Evolutionary conservation across 208 protist species (phyloP), one percentile per base, ranked within the genome.

Genomic region (Trypanosoma caninum): DNA sequence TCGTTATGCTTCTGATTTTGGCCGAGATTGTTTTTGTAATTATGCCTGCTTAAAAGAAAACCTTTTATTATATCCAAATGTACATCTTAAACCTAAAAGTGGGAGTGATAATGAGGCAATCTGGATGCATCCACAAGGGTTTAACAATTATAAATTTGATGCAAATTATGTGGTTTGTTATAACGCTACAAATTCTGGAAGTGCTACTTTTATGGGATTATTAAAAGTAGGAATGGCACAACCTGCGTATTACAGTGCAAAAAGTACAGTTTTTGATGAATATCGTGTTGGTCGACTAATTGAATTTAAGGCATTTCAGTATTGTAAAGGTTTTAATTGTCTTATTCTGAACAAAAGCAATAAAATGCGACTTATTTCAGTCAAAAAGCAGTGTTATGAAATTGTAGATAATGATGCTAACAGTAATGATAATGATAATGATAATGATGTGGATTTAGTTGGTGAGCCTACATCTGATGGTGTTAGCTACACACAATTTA

Each of bases 101-200:
- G 34, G 34, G 34, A 38, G 34, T 38, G 34, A 38, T 14, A 38
- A 38, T 28, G 58, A 55, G 3, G 59, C 78, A 9, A 57, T 57
- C 14, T 76, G 60, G 57, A 62, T 62, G 34, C 30, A 52, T 40
- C 59, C 75, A 2, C 59, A 58, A 14, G 90, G 90, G 47, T 93
- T 96, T 66, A 61, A 72, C 59, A 92, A 93, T 69, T 89, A 92
- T 63, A 63, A 70, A 71, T 82, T 59, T 59, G 47, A 53, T 53
- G 77, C 85, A 51, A 67, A 82, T 40, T 96, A 93, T 62, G 54
- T 89, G 10, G 75, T 89, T 18, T 96, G 90, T 71, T 96, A 96
- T 72, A 51, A 41, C 37, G 65, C 35, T 9, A 28, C 27, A 4
- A 8, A 7, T 16, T 4, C 28, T 28, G 40, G 30, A 1, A 69